A percentile compares a stretch with the other conserved stretches of the same genome.
phyloP scores from a whole-genome alignment of 345 rosid species.

The Lepidium africanum region DNA sequence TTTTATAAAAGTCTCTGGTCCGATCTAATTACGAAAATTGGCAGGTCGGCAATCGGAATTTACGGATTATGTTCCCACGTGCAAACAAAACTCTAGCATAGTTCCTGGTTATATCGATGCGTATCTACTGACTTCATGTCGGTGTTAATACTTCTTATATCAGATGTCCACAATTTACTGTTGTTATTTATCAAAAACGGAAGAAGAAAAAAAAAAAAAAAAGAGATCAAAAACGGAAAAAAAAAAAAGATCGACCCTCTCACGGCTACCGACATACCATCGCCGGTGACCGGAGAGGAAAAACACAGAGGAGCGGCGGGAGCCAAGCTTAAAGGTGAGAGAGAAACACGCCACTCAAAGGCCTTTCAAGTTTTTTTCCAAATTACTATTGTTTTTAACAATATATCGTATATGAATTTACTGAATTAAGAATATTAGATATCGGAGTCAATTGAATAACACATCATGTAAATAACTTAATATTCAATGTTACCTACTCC shows the following conservation, averaged over 20 bases:
- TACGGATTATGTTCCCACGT: slow-evolving; percentile 20
- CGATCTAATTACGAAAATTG: background rate
- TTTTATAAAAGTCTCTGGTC: background rate
- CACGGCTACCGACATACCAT: too few relatives aligned
- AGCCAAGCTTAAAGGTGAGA: too few relatives aligned
- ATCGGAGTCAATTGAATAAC: background rate
- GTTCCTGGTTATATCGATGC: background rate
- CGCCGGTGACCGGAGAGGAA: too few relatives aligned
- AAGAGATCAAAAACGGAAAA: too few relatives aligned
- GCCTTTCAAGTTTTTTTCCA: too few relatives aligned
- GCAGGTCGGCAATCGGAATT: slow-evolving; percentile 15
- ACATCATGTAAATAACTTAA: background rate
- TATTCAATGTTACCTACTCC: background rate
- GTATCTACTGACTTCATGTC: background rate
- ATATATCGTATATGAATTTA: background rate
- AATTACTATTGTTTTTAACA: background rate
- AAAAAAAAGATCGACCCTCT: too few relatives aligned
- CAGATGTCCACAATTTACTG: background rate
- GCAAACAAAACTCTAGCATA: background rate
- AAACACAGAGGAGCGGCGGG: too few relatives aligned
- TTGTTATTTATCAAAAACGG: too few relatives aligned
- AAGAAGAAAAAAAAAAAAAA: too few relatives aligned
- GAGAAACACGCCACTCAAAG: too few relatives aligned
- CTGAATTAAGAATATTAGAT: background rate
- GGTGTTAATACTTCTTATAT: background rate